Conservation (phyloP, 345 rosid species). For the Salix caprea region DNA sequence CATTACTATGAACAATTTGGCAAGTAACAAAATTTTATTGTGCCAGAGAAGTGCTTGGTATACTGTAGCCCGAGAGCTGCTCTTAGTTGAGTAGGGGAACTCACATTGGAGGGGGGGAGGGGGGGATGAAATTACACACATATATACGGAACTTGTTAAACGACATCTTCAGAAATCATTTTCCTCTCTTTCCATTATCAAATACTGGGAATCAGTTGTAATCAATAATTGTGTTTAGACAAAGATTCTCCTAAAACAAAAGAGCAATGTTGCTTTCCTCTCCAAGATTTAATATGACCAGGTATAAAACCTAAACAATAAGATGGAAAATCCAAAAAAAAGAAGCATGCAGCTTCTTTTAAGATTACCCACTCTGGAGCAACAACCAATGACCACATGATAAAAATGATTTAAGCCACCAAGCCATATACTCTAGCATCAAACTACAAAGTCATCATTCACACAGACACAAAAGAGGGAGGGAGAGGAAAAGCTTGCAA, state of each 20-base stretch:
- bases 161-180: neutral
- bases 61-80: neutral
- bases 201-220: neutral
- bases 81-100: neutral
- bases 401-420: neutral
- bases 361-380: neutral
- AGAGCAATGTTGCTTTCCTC: neutral
- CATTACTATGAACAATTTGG: neutral
- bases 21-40: neutral
- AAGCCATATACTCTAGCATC: neutral
- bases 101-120: neutral
- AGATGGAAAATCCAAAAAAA: neutral
- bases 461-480: neutral
- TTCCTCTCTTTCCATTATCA: neutral
- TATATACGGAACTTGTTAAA: neutral
- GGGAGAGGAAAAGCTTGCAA: neutral
- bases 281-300: neutral
- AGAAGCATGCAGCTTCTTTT: neutral
- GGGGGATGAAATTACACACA: neutral
- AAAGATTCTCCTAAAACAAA: neutral
- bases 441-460: no score
- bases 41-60: neutral
- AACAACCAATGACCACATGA: neutral
- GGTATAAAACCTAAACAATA: neutral
- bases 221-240: neutral